These are phyloP conservation scores for Irpex rosettiformis DNA, from an alignment of 1,284 basidiomycete species.

Conservation along the genomic window DNA sequence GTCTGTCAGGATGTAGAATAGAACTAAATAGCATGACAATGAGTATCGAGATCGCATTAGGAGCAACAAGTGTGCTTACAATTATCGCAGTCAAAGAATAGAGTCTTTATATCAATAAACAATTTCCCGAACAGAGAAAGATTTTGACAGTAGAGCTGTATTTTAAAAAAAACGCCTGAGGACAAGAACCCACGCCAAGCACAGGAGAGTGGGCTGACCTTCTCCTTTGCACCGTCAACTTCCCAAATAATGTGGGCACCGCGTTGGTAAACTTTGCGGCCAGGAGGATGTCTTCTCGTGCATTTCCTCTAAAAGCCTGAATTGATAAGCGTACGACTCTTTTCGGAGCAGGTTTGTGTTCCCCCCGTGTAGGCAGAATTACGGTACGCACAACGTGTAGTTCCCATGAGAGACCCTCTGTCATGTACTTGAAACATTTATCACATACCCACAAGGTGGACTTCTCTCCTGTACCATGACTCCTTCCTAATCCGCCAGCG, in stretches of 20 bases:
- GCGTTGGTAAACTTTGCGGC: constrained; percentile 86
- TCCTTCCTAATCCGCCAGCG: constrained; percentile 56
- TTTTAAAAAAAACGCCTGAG: background rate
- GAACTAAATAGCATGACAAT: constrained; percentile 46
- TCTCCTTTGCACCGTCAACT: constrained; percentile 85
- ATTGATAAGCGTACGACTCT: background rate
- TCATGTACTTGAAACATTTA: constrained; percentile 96
- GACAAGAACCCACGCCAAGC: constrained; percentile 1
- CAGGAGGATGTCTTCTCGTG: constrained; percentile 75
- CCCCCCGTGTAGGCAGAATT: constrained; percentile 6
- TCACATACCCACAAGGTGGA: constrained; percentile 81
- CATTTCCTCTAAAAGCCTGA: constrained; percentile 61
- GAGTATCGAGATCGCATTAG: constrained; percentile 7
- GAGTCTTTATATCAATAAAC: constrained; percentile 98
- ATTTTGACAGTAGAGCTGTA: constrained; percentile 92
- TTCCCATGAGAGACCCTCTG: constrained; percentile 69
- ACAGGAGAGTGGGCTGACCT: constrained; percentile 44
- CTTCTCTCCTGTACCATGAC: constrained; percentile 44
- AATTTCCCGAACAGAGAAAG: constrained; percentile 94
- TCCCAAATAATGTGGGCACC: constrained; percentile 94
- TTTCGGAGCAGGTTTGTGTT: background rate
- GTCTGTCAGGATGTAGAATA: constrained; percentile 94
- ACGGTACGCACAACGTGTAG: constrained; percentile 61
- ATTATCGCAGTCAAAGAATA: constrained; percentile 91
- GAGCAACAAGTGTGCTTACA: constrained; percentile 42